These are phyloP conservation scores for Aspergillus biplanus DNA, from an alignment of 495 filamentous ascomycete genomes.

Conservation along the genomic window DNA sequence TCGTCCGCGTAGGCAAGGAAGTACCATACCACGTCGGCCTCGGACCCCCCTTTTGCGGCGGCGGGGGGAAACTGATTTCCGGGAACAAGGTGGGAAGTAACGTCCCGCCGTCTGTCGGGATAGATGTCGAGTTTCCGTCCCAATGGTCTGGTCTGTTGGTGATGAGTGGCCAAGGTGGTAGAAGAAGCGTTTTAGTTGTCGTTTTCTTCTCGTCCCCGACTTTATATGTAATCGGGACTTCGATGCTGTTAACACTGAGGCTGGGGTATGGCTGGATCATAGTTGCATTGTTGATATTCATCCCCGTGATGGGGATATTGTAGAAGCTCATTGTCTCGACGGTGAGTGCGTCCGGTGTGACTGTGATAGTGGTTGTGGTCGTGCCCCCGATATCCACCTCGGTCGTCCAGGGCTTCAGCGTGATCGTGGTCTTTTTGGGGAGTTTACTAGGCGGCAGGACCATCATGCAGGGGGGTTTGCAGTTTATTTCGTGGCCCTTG, in stretches of 20 bases:
- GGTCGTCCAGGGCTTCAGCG: background rate
- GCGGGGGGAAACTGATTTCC: background rate
- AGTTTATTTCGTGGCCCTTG: background rate
- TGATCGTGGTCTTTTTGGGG: background rate
- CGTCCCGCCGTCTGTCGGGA: background rate
- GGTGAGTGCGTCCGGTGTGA: background rate
- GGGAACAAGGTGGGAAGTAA: background rate
- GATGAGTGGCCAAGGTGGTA: background rate
- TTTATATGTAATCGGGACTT: background rate
- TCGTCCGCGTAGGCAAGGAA: background rate
- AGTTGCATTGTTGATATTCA: background rate
- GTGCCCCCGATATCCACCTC: background rate
- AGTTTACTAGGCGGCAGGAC: background rate
- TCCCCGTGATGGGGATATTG: background rate
- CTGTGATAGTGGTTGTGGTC: background rate
- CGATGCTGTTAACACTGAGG: background rate
- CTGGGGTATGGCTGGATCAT: constrained; percentile 1
- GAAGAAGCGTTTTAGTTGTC: background rate
- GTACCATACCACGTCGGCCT: background rate
- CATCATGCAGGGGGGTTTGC: background rate
- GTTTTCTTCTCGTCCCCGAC: background rate
- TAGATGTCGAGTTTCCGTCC: background rate
- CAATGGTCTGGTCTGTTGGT: background rate
- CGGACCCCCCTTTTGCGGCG: background rate
- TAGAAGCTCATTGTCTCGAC: constrained; percentile 2